Evolutionary conservation across 768 basidiomycete species (phyloP), one percentile per base, ranked within the genome.

Genomic region (Candolleomyces efflorescens): DNA sequence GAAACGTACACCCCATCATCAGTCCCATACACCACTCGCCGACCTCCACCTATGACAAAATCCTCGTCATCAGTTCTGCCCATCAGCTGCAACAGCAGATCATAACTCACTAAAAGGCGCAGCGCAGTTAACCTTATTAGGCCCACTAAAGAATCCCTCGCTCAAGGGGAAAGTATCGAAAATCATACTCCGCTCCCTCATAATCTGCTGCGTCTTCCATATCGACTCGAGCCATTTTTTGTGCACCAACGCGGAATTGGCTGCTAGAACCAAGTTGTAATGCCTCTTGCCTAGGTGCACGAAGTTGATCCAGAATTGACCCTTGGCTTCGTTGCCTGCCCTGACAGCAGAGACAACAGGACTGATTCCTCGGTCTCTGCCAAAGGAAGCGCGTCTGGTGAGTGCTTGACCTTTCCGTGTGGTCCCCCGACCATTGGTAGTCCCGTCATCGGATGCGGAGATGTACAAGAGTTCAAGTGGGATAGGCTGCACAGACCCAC

Each of bases 1-100:
- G 93, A 93, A 59, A 98, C 81, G 69, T 98, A 99, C 23, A 99
- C 90, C 23, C 97, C 97, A 62, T 98, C 94, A 65, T 95, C 92
- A 3, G 96, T 96, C n/a, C 96, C 97, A 71, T 95, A 98, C 9
- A 92, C 94, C 63, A 97, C 86, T 56, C 87, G 82, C 64, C 89
- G 77, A 12, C 94, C 96, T 56, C 82, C 83, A 66, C 82, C 95
- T 97, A 69, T 37, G 51, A 49, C 18, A 9, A 43, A 47, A 61
- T 53, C 64, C 55, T 15, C 15, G 23, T 54, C 22, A 24, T 44
- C 7, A 50, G 39, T 55, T 27, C 47, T 3, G 18, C 52, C 52
- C 27, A 55, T 53, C n/a, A 53, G 44, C 6, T 26, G 24, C 26
- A 56, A 24, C 54, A 56, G 59, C 38, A 56, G 27, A 37, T 23